Evolutionary conservation across 345 rosid species (phyloP).

Genomic region (Citrus reticulata): DNA sequence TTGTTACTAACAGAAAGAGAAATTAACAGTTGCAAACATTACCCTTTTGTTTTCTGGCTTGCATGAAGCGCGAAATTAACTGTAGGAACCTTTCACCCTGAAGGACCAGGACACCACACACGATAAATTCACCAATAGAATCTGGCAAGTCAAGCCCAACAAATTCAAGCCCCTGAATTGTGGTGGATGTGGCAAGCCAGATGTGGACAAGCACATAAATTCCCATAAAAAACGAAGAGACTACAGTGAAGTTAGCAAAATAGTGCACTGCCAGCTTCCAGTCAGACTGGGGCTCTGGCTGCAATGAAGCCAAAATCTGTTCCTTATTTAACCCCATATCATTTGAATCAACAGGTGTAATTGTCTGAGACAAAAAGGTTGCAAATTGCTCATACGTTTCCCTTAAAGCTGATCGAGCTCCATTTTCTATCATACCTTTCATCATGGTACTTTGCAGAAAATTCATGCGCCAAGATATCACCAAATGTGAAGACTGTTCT

Average conservation of each 20-base stretch:
- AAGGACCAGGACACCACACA: constrained; percentile 74
- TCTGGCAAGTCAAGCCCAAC: constrained; percentile 93
- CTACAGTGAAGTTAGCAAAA: constrained; percentile 81
- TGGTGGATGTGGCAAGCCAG: constrained; percentile 55
- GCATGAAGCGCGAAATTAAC: constrained; percentile 76
- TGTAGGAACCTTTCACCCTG: constrained; percentile 66
- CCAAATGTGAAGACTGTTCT: constrained; percentile 68
- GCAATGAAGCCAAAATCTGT: constrained; percentile 76
- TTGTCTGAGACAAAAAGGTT: constrained; percentile 54
- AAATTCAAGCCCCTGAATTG: constrained; percentile 89
- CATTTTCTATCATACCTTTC: constrained; percentile 93
- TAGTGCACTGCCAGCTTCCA: constrained; percentile 79
- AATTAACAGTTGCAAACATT: constrained; percentile 6
- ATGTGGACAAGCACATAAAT: constrained; percentile 70
- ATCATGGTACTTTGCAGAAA: constrained; percentile 92
- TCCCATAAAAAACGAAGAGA: constrained; percentile 62
- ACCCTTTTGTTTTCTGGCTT: constrained; percentile 88
- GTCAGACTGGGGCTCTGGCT: constrained; percentile 79
- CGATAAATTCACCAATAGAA: constrained; percentile 84
- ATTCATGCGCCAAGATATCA: constrained; percentile 86
- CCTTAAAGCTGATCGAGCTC: constrained; percentile 79
- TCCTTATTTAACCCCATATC: constrained; percentile 81
- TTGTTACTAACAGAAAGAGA: constrained; percentile 1
- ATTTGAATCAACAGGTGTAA: constrained; percentile 75
- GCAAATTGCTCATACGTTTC: constrained; percentile 74